These are phyloP conservation scores for Monilinia fructigena DNA, from an alignment of 2,329 filamentous ascomycete species.

Conservation along the genomic window DNA sequence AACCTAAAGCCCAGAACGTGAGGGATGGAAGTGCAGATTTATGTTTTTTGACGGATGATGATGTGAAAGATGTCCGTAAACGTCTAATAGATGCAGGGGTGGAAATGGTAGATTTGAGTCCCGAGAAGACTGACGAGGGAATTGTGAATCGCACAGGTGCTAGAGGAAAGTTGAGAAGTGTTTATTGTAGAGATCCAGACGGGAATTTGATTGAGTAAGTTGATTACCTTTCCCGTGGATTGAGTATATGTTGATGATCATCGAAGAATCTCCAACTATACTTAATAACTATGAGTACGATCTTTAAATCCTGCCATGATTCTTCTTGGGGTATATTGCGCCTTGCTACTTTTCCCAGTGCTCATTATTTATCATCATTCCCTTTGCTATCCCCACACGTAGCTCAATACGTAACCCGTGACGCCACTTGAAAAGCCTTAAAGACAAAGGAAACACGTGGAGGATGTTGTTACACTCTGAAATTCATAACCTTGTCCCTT, in stretches of 20 bases:
- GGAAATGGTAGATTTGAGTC: conserved; percentile 43
- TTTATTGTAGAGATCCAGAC: conserved; percentile 62
- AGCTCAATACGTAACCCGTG: not conserved
- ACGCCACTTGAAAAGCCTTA: not conserved
- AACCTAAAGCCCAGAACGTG: conserved; percentile 55
- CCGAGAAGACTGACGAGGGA: conserved; percentile 44
- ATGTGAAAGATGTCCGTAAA: conserved; percentile 48
- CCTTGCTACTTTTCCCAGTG: conserved; percentile 9
- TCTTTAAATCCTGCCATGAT: not conserved
- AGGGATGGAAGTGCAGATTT: conserved; percentile 58
- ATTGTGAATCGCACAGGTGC: conserved; percentile 58
- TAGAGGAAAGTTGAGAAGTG: conserved; percentile 52
- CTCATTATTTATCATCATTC: not conserved
- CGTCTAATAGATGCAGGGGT: conserved; percentile 47
- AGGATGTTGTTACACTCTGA: conserved; percentile 8
- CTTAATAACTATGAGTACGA: conserved; percentile 19
- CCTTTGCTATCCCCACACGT: not conserved
- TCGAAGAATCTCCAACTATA: conserved; percentile 29
- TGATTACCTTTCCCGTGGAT: not conserved
- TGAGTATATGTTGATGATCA: conserved; percentile 3
- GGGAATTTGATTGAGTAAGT: conserved; percentile 60
- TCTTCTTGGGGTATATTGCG: conserved; percentile 28
- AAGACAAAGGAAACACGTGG: not conserved
- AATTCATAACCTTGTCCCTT: conserved; percentile 32
- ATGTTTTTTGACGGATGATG: conserved; percentile 56